phyloP scores from a whole-genome alignment of 106 monocot species.

The Platanthera zijinensis region DNA sequence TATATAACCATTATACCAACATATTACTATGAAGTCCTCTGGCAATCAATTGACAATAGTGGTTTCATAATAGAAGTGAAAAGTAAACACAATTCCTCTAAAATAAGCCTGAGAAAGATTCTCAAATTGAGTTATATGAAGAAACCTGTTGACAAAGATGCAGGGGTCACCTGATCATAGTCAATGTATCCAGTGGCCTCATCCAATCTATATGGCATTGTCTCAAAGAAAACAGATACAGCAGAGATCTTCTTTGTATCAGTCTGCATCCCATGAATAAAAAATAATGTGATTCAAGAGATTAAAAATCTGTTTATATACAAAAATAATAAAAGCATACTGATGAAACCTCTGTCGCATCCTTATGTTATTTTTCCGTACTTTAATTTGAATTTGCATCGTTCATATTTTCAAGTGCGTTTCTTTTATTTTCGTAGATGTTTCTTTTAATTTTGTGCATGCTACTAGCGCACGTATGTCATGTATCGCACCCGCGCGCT shows the following conservation, averaged over 20 bases:
- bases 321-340: not conserved
- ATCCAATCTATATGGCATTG: slow-evolving; percentile 95
- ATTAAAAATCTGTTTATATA: not conserved
- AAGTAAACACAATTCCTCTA: not conserved
- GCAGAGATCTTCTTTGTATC: slow-evolving; percentile 99
- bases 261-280: slow-evolving; percentile 43
- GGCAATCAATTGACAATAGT: not conserved
- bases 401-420: no score
- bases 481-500: no score
- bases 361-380: no score
- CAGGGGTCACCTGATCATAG: slow-evolving; percentile 71
- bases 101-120: not conserved
- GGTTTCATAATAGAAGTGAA: not conserved
- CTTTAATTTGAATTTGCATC: no score
- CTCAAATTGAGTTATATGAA: not conserved
- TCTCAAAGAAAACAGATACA: slow-evolving; percentile 96
- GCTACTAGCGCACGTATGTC: no score
- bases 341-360: no score
- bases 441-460: no score
- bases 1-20: not conserved
- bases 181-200: slow-evolving; percentile 98
- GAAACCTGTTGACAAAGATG: not conserved
- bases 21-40: not conserved
- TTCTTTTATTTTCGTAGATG: no score
- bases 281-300: not conserved